Conservation (phyloP, 768 basidiomycete genomes). For the Collybia nuda region DNA sequence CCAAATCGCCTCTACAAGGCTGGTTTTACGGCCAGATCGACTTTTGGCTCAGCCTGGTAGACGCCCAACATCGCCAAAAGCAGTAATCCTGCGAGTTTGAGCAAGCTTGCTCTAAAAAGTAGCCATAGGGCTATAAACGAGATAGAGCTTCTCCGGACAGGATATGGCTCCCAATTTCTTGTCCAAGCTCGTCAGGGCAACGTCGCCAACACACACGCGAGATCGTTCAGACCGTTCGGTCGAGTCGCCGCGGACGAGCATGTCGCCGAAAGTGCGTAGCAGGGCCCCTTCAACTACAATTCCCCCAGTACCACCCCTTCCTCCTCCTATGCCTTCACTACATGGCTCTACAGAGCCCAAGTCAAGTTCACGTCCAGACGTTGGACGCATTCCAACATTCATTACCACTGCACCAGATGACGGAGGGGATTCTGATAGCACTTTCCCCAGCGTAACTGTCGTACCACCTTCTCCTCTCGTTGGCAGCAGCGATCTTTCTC, state of each 20-base stretch:
- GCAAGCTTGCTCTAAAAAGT: too few species aligned
- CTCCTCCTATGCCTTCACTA: conserved; percentile 4
- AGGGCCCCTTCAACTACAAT: conserved; percentile 19
- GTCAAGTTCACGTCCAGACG: conserved; percentile 4
- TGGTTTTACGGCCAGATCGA: too few species aligned
- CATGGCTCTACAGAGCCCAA: conserved; percentile 5
- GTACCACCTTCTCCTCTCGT: conserved; percentile 44
- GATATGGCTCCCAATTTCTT: conserved; percentile 38
- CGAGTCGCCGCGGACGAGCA: conserved; percentile 20
- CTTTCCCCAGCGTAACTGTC: conserved; percentile 42
- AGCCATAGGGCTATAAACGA: too few species aligned
- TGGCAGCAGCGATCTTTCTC: conserved; percentile 20
- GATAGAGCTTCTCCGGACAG: too few species aligned
- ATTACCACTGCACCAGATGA: conserved; percentile 19
- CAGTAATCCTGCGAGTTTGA: too few species aligned
- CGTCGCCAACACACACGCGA: conserved; percentile 21
- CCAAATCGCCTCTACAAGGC: too few species aligned
- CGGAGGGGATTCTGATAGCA: conserved; percentile 26
- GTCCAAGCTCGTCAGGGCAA: conserved; percentile 34
- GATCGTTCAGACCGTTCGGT: conserved; percentile 30
- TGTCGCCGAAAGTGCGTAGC: conserved; percentile 16
- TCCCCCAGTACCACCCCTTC: conserved; percentile 7
- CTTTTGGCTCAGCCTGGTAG: too few species aligned
- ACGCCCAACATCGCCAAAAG: too few species aligned
- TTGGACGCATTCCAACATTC: conserved; percentile 13